Conservation (phyloP, 768 basidiomycete species). For the Flagelloscypha sp. region DNA sequence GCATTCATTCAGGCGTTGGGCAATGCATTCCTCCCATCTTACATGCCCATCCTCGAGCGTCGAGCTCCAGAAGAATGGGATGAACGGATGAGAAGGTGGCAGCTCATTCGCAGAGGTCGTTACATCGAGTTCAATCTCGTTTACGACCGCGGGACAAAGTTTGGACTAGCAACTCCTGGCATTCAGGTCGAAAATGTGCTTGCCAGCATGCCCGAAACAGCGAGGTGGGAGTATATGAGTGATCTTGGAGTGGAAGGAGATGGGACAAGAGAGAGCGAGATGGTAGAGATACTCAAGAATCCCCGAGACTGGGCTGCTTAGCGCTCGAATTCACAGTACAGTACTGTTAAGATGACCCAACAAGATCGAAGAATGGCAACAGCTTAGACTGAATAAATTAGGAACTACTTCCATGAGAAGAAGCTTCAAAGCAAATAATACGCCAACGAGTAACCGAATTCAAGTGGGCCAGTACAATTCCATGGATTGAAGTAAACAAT, state of each 20-base stretch:
- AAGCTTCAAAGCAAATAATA: too few relatives aligned
- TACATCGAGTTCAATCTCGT: constrained; percentile 60
- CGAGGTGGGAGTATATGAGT: constrained; percentile 62
- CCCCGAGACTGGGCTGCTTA: constrained; percentile 48
- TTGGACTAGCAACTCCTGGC: constrained; percentile 52
- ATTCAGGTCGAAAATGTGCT: constrained; percentile 57
- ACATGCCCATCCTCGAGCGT: constrained; percentile 34
- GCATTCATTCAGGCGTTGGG: constrained; percentile 32
- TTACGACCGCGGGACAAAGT: constrained; percentile 63
- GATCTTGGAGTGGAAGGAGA: constrained; percentile 43
- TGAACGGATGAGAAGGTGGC: constrained; percentile 37
- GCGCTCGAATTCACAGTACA: constrained; percentile 24
- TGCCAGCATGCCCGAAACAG: constrained; percentile 56
- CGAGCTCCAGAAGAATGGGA: constrained; percentile 25
- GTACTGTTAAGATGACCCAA: too few relatives aligned
- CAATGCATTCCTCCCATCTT: constrained; percentile 38
- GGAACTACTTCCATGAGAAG: too few relatives aligned
- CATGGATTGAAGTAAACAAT: too few relatives aligned
- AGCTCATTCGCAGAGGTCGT: constrained; percentile 41
- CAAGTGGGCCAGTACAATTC: too few relatives aligned
- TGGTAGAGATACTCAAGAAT: constrained; percentile 40
- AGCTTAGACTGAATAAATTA: too few relatives aligned
- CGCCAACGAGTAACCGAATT: too few relatives aligned
- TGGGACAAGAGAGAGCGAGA: constrained; percentile 38
- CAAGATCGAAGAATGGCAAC: too few relatives aligned